Percentiles rank a stretch among this genome's conserved stretches.
These are phyloP conservation scores for Candida sp. DNA, from an alignment of 1,139 yeast species.

Conservation along the genomic window DNA sequence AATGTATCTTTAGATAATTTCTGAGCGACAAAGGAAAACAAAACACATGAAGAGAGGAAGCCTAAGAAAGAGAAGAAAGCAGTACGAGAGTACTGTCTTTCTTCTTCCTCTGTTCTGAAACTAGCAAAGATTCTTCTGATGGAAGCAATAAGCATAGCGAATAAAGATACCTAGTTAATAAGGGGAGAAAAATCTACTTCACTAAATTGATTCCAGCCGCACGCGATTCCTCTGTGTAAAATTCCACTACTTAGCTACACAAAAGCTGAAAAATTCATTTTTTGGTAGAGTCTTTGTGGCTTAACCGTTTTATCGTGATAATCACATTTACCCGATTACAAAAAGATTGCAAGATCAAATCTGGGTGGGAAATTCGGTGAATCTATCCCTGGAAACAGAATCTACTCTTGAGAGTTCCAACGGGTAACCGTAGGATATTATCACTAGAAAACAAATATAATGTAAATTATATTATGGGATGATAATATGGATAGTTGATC, in stretches of 20 bases:
- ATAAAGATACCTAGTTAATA: background rate
- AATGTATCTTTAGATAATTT: constrained; percentile 41
- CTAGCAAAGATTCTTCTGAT: constrained; percentile 77
- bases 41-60: constrained; percentile 75
- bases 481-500: constrained; percentile 67
- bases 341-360: constrained; percentile 20
- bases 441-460: constrained; percentile 50
- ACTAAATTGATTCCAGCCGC: too few relatives aligned
- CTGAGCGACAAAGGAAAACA: constrained; percentile 80
- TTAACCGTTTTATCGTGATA: constrained; percentile 29
- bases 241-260: background rate
- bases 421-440: constrained; percentile 65
- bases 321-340: constrained; percentile 61
- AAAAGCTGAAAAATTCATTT: background rate
- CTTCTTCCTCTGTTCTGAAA: constrained; percentile 84
- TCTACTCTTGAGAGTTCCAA: constrained; percentile 56
- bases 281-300: constrained; percentile 6
- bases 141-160: constrained; percentile 55
- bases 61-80: constrained; percentile 85
- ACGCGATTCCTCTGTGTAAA: too few relatives aligned
- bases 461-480: constrained; percentile 37
- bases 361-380: constrained; percentile 81
- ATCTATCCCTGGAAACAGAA: constrained; percentile 34
- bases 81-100: constrained; percentile 66
- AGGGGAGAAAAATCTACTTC: too few relatives aligned